Evolutionary conservation across 176 grass and related monocot genomes (phyloP).

Genomic region (Oropetium thomaeum): DNA sequence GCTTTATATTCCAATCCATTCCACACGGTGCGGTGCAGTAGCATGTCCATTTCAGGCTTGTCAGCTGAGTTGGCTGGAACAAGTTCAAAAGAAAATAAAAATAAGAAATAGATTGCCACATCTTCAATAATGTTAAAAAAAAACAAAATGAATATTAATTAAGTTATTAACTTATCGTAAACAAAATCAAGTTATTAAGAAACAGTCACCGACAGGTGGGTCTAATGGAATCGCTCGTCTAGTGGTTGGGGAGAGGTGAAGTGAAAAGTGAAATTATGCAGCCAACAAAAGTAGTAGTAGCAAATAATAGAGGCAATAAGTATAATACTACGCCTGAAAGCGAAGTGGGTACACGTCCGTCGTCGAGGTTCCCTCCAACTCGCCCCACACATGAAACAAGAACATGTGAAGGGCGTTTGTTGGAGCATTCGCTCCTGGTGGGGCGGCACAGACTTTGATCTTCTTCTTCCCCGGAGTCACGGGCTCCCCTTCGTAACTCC

Average conservation of each 20-base stretch:
- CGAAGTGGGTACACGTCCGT: background rate
- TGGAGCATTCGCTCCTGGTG: slow-evolving; percentile 31
- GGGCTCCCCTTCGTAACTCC: slow-evolving; percentile 8
- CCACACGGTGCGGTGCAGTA: background rate
- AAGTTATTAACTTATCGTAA: no score
- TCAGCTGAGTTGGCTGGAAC: background rate
- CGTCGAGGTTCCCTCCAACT: no score
- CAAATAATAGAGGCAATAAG: no score
- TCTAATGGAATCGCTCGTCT: no score
- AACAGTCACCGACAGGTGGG: background rate
- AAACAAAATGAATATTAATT: no score
- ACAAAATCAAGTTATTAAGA: background rate
- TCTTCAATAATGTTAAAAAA: no score
- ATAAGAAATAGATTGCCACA: background rate
- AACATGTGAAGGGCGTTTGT: slow-evolving; percentile 57
- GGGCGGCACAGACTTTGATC: background rate
- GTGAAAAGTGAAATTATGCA: no score
- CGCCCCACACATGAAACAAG: slow-evolving; percentile 54
- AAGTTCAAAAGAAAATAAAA: no score
- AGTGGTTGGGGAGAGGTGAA: no score
- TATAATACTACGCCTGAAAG: background rate
- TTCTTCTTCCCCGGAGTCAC: slow-evolving; percentile 8
- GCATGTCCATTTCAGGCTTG: background rate
- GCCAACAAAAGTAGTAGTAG: no score
- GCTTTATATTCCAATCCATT: no score